Evolutionary conservation across 768 basidiomycete species (phyloP), one percentile per base, ranked within the genome.

Genomic region (Amanita polypyramis): DNA sequence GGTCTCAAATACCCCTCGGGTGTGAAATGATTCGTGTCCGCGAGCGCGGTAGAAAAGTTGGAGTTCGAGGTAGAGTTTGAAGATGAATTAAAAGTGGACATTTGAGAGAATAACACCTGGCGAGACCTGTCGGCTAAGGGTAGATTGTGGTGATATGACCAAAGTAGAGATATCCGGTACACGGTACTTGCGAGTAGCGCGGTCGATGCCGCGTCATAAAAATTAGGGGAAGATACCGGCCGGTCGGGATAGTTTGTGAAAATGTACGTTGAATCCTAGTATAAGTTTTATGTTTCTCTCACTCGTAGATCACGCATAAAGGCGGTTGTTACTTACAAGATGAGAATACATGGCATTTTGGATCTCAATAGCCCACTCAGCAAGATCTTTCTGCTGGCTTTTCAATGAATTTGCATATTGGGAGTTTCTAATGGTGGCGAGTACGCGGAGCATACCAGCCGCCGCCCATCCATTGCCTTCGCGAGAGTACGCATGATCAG

Each of bases 381-480:
- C 65, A 6, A 92, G 69, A 49, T 87, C 77, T 0, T 61, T 65
- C 53, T 79, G 75, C 59, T 88, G 66, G 12, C 57, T 63, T 43
- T 68, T 58, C 50, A 88, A 61, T 5, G 62, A 58, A 25, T 65
- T 65, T 1, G 73, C 66, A 51, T 69, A 87, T 42, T 72, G 64
- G 0, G 85, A 85, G 27, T 75, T 65, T 53, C 75, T 68, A 49
- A 91, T 81, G 1, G 87, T 91, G 2, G 76, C 80, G 0, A 85
- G 68, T 2, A 93, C 91, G 5, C 91, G 80, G 8, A 88, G 67
- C 75, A 91, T 91, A 1, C 92, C 91, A 14, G 80, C 84, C 0
- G 88, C 87, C 0, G 85, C 92, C 92, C 92, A 95, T 2, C 70
- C 91, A 49, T 93, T 92, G 0, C 90, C 90, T 85, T 35, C 2